Evolutionary conservation across 768 basidiomycete species (phyloP).

Genomic region (Lyophyllum semitale): DNA sequence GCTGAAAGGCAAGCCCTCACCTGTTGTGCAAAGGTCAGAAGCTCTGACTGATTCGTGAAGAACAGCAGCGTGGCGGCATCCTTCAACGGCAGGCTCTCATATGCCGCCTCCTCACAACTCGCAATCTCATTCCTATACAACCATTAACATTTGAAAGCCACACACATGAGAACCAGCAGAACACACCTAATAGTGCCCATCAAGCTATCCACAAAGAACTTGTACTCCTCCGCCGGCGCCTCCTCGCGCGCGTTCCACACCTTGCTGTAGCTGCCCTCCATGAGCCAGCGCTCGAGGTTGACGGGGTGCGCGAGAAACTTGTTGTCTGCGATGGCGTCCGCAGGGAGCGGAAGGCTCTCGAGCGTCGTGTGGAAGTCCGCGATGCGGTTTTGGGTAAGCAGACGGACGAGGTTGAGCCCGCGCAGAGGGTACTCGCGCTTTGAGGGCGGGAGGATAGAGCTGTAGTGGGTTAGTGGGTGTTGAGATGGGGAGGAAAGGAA

Average conservation of each 20-base stretch:
- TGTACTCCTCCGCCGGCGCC: constrained; percentile 93
- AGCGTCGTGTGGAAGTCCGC: constrained; percentile 97
- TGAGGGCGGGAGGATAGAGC: constrained; percentile 78
- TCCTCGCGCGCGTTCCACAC: constrained; percentile 95
- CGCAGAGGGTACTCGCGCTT: constrained; percentile 86
- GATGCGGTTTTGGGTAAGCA: constrained; percentile 94
- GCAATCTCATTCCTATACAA: constrained; percentile 88
- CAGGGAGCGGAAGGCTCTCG: constrained; percentile 78
- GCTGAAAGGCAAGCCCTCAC: constrained; percentile 45
- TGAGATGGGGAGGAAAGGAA: neutral
- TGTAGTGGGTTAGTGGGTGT: constrained; percentile 22
- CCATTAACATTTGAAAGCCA: neutral
- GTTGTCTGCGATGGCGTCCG: constrained; percentile 67
- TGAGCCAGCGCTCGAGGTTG: constrained; percentile 93
- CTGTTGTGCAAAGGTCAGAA: constrained; percentile 80
- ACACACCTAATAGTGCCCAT: constrained; percentile 91
- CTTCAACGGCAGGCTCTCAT: constrained; percentile 85
- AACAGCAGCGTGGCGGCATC: constrained; percentile 92
- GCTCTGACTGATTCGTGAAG: constrained; percentile 81
- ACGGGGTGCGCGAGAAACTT: constrained; percentile 83
- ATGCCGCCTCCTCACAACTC: constrained; percentile 93
- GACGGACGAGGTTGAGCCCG: constrained; percentile 91
- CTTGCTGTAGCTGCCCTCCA: constrained; percentile 98
- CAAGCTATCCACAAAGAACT: constrained; percentile 88
- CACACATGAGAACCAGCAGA: neutral